Conservation (phyloP, 1,284 basidiomycete genomes). For the Cutaneotrichosporon mucoides region DNA sequence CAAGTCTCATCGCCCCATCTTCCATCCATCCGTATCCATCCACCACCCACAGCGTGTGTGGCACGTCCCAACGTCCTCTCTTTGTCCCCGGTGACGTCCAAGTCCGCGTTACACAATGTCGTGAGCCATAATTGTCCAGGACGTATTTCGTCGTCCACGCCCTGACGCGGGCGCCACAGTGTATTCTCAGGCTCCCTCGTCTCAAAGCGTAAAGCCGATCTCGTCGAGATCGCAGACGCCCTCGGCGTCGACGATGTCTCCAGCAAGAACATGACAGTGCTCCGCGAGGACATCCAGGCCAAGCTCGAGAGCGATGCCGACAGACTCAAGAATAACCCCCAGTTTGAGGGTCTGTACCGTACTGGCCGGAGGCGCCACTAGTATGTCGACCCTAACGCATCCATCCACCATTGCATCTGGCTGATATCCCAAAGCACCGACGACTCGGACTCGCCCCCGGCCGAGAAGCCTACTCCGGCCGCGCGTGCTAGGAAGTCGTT, state of each 20-base stretch:
- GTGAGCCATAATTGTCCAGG: background rate
- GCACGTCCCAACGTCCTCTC: too few species aligned
- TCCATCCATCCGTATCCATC: slow-evolving; percentile 4
- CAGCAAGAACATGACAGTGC: slow-evolving; percentile 22
- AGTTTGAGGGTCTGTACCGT: slow-evolving; percentile 43
- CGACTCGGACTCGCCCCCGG: slow-evolving; percentile 23
- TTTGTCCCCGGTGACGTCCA: background rate
- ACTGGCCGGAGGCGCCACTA: background rate
- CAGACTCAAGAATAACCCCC: slow-evolving; percentile 19
- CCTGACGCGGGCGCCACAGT: slow-evolving; percentile 3
- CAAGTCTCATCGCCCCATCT: background rate
- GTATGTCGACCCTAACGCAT: background rate
- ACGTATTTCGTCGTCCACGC: background rate
- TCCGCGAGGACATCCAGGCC: slow-evolving; percentile 36
- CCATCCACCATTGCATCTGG: background rate
- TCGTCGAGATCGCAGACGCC: slow-evolving; percentile 41
- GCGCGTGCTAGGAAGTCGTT: slow-evolving; percentile 31
- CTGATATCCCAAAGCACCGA: slow-evolving; percentile 1
- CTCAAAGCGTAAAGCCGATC: slow-evolving; percentile 39
- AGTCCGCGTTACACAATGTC: background rate
- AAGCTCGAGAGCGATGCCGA: slow-evolving; percentile 33
- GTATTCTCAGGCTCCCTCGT: slow-evolving; percentile 34
- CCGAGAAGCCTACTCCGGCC: slow-evolving; percentile 24
- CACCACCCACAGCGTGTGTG: slow-evolving; percentile 7
- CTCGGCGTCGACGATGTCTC: slow-evolving; percentile 27